Evolutionary conservation across 176 grass and related monocot species (phyloP).

Genomic region (sorghum (Sorghum bicolor)): DNA sequence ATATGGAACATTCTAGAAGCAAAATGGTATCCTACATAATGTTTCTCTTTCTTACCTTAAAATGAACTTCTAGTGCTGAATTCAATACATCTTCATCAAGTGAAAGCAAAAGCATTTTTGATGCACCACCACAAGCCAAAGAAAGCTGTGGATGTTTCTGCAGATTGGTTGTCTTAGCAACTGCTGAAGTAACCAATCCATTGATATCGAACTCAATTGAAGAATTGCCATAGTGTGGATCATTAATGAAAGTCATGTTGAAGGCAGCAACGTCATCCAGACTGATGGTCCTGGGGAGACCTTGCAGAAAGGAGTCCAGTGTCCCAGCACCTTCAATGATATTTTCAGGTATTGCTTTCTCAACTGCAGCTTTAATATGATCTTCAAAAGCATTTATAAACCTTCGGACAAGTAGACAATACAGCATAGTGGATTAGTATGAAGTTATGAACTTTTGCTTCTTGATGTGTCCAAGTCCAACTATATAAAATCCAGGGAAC

Average conservation of each 20-base stretch:
- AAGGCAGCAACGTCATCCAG: slow-evolving; percentile 63
- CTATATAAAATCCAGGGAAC: slow-evolving; percentile 1
- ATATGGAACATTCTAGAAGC: background rate
- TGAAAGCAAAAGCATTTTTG: slow-evolving; percentile 79
- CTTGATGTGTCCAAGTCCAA: slow-evolving; percentile 8
- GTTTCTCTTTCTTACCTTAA: slow-evolving; percentile 58
- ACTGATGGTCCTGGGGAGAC: slow-evolving; percentile 62
- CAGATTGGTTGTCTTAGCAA: slow-evolving; percentile 42
- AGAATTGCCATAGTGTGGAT: slow-evolving; percentile 62
- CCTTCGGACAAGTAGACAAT: slow-evolving; percentile 49
- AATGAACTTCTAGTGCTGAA: slow-evolving; percentile 67
- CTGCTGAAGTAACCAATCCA: slow-evolving; percentile 62
- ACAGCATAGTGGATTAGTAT: slow-evolving; percentile 11
- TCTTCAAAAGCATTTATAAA: slow-evolving; percentile 90
- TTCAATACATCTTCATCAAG: slow-evolving; percentile 86
- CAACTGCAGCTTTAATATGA: slow-evolving; percentile 78
- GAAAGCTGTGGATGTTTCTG: slow-evolving; percentile 45
- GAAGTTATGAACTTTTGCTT: slow-evolving; percentile 8
- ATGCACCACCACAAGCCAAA: slow-evolving; percentile 58
- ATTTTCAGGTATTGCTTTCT: slow-evolving; percentile 77
- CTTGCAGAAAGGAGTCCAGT: slow-evolving; percentile 73
- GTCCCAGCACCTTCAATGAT: slow-evolving; percentile 65
- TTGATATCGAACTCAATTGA: slow-evolving; percentile 83
- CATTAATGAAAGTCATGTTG: slow-evolving; percentile 76
- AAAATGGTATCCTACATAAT: slow-evolving; percentile 3